Percentiles rank a stretch among this genome's conserved stretches.
Conservation (phyloP, 768 basidiomycete species). For the Russula vinacea region DNA sequence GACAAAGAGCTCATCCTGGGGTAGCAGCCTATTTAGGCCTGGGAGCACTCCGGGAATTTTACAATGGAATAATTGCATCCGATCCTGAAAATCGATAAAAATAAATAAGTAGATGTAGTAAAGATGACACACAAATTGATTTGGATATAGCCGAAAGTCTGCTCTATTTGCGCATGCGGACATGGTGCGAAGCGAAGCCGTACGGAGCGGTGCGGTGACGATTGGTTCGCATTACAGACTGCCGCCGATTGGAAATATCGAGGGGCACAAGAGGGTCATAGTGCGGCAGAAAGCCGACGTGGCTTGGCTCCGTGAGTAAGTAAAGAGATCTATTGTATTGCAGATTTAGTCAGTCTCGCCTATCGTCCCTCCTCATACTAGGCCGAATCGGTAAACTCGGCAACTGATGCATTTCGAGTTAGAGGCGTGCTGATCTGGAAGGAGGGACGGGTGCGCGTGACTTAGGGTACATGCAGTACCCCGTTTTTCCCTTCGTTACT, state of each 20-base stretch:
- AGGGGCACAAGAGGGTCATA: neutral
- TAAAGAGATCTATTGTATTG: neutral
- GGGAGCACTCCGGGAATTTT: neutral
- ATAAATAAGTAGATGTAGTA: neutral
- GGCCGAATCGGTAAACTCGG: neutral
- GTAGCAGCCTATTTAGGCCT: neutral
- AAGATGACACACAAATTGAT: neutral
- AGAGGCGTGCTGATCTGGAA: conserved; percentile 3
- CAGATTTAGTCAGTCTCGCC: neutral
- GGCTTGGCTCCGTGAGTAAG: neutral
- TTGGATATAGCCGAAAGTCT: neutral
- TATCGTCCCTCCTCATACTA: neutral
- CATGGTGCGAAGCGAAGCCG: neutral
- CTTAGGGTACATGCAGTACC: neutral
- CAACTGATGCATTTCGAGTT: neutral
- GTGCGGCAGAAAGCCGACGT: neutral
- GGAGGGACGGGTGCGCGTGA: neutral
- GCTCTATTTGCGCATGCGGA: neutral
- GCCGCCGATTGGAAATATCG: neutral
- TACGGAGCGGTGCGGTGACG: neutral
- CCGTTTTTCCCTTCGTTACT: neutral
- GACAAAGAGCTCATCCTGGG: neutral
- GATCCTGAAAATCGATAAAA: neutral
- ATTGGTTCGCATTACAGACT: neutral
- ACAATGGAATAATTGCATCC: neutral